Conservation (phyloP, 1,284 basidiomycete genomes). For the Thelephora terrestris region DNA sequence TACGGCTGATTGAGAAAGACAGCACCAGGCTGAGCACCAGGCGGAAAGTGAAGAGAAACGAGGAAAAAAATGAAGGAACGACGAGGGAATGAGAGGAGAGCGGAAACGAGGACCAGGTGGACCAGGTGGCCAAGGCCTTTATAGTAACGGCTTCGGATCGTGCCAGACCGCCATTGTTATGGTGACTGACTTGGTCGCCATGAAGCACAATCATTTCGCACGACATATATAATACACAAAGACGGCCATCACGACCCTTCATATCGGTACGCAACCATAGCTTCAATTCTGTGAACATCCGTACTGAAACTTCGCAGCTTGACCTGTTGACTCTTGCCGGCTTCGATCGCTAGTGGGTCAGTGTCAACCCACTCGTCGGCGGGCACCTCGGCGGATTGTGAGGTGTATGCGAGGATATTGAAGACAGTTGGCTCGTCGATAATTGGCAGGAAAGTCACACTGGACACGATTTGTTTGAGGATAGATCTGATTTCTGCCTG, state of each 20-base stretch:
- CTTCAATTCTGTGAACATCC: constrained; percentile 84
- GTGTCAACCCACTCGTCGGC: constrained; percentile 92
- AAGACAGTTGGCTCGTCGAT: constrained; percentile 93
- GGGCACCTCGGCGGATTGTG: constrained; percentile 78
- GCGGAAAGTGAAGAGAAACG: constrained; percentile 19
- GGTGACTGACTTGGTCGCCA: neutral
- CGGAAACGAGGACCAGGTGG: constrained; percentile 9
- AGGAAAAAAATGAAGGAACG: constrained; percentile 17
- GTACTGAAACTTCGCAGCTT: constrained; percentile 86
- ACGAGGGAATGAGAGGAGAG: constrained; percentile 15
- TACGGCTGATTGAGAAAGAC: constrained; percentile 25
- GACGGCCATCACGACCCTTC: constrained; percentile 32
- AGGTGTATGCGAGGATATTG: constrained; percentile 93
- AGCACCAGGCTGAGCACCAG: constrained; percentile 3
- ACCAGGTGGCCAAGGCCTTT: constrained; percentile 4
- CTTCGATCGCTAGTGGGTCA: constrained; percentile 90
- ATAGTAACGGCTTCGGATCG: neutral
- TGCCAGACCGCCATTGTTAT: neutral
- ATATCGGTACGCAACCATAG: constrained; percentile 80
- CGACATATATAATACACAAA: neutral
- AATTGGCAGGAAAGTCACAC: constrained; percentile 91
- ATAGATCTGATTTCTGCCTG: constrained; percentile 97
- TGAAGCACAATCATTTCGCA: neutral
- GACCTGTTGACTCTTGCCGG: constrained; percentile 94
- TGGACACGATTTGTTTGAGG: constrained; percentile 96